Evolutionary conservation across 2,329 filamentous ascomycete species (phyloP), one percentile per base, ranked within the genome.

Genomic region (Aureobasidium subglaciale): DNA sequence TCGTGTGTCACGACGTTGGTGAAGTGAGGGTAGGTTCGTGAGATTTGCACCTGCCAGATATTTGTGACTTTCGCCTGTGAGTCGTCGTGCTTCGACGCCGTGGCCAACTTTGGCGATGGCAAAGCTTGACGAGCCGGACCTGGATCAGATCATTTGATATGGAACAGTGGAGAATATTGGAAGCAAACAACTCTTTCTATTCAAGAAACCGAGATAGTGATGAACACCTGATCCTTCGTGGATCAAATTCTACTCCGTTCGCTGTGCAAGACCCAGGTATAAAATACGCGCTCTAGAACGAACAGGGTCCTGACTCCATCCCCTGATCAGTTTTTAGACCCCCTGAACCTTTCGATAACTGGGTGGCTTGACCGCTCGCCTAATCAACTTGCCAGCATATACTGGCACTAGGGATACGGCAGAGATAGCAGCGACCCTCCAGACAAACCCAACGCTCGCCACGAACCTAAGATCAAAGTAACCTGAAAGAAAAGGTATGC

Each of bases 391-490:
- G 18, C 82, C 90, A 50, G 83, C 86, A 73, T 92, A 96, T 2
- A 92, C 88, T 16, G 93, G 93, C 45, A 95, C 80, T 56, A 97
- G 72, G 38, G 88, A 88, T 41, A 96, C 84, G 7, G 87, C 85
- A 37, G 80, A 81, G 54, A 97, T 90, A 32, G 88, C 90, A 6
- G 80, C 75, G 30, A 95, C 87, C 54, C 90, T 85, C 93, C 93
- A 99, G 59, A 90, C 75, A 72, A 96, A 99, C 16, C 83, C 90
- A 71, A 88, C 73, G 11, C 83, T 91, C 56, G 88, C 77, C 40
- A 97, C 76, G 70, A 87, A 97, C 25, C 71, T 73, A 35, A 97
- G 78, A 66, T 97, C 90, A 71, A 93, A 96, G 69, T 97, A 97
- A n/a, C 79, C 79, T 2, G 86, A 87, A 20, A 99, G 71, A 64